These are phyloP conservation scores for Aureobasidium leucospermi DNA, from an alignment of 2,329 filamentous ascomycete genomes.

Conservation along the genomic window DNA sequence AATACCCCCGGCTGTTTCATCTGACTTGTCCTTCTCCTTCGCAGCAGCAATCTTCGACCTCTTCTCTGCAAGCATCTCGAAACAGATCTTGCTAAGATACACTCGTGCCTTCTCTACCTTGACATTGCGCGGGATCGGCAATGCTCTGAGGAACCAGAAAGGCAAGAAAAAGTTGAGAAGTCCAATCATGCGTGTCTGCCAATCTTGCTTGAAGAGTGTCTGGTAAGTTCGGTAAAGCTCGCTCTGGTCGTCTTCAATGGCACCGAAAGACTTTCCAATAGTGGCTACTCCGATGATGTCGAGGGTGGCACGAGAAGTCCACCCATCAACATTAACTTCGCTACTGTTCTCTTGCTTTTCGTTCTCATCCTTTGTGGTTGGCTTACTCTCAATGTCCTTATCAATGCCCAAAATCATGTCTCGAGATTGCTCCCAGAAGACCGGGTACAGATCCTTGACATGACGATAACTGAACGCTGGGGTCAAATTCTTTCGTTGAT, in stretches of 20 bases:
- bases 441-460: slow-evolving; percentile 73
- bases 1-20: slow-evolving; percentile 18
- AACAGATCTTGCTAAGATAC: slow-evolving; percentile 35
- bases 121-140: slow-evolving; percentile 3
- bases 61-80: slow-evolving; percentile 41
- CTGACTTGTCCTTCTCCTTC: slow-evolving; percentile 27
- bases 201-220: slow-evolving; percentile 38
- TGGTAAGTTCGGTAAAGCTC: slow-evolving; percentile 46
- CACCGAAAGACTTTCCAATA: slow-evolving; percentile 50
- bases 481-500: slow-evolving; percentile 63
- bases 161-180: background rate
- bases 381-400: slow-evolving; percentile 21
- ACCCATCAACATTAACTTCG: slow-evolving; percentile 37
- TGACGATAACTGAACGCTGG: slow-evolving; percentile 83
- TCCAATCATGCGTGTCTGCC: background rate
- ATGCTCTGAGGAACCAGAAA: background rate
- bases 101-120: slow-evolving; percentile 12
- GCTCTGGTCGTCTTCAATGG: slow-evolving; percentile 44
- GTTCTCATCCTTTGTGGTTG: slow-evolving; percentile 17
- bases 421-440: slow-evolving; percentile 70
- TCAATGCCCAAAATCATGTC: slow-evolving; percentile 31
- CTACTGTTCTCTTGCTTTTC: slow-evolving; percentile 22
- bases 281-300: slow-evolving; percentile 53
- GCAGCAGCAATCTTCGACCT: slow-evolving; percentile 30
- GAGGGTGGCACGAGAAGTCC: slow-evolving; percentile 46